phyloP scores from a whole-genome alignment of 495 filamentous ascomycete genomes.

The Hyaloscypha variabilis region DNA sequence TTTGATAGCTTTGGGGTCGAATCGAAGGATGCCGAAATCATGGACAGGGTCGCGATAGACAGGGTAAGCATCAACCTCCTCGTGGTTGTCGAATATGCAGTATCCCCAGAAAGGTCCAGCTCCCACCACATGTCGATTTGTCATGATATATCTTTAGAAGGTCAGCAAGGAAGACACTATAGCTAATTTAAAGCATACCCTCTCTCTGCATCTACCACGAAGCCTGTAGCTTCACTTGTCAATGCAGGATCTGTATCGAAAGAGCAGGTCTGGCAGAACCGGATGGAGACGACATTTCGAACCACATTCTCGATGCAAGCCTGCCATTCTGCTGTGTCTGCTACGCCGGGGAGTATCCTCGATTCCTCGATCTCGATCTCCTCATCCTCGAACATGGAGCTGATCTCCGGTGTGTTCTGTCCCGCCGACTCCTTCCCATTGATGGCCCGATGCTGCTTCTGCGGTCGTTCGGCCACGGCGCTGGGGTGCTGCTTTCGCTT shows the following conservation, averaged over 20 bases:
- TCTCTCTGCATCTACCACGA: constrained; percentile 94
- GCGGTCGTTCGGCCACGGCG: constrained; percentile 43
- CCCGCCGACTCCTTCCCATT: constrained; percentile 49
- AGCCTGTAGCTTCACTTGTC: constrained; percentile 94
- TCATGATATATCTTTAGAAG: constrained; percentile 66
- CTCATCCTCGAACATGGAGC: constrained; percentile 35
- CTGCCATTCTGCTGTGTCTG: constrained; percentile 96
- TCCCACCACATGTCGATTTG: constrained; percentile 93
- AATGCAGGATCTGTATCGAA: constrained; percentile 96
- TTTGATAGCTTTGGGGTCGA: constrained; percentile 92
- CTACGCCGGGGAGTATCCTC: constrained; percentile 39
- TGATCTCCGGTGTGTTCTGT: constrained; percentile 49
- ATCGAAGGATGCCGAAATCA: constrained; percentile 96
- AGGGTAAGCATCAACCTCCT: constrained; percentile 95
- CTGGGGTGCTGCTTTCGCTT: constrained; percentile 51
- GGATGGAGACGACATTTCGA: constrained; percentile 91
- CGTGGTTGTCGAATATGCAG: constrained; percentile 97
- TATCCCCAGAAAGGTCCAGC: constrained; percentile 97
- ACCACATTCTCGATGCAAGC: constrained; percentile 93
- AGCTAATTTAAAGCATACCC: constrained; percentile 58
- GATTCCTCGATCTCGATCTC: constrained; percentile 44
- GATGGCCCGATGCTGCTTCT: constrained; percentile 50
- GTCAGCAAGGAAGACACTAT: constrained; percentile 39
- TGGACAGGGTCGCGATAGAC: constrained; percentile 98
- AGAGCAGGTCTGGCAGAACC: constrained; percentile 97